Evolutionary conservation across 352 stramenopile genomes (phyloP), one percentile per base, ranked within the genome.

Genomic region (Globisporangium acanthophoron): DNA sequence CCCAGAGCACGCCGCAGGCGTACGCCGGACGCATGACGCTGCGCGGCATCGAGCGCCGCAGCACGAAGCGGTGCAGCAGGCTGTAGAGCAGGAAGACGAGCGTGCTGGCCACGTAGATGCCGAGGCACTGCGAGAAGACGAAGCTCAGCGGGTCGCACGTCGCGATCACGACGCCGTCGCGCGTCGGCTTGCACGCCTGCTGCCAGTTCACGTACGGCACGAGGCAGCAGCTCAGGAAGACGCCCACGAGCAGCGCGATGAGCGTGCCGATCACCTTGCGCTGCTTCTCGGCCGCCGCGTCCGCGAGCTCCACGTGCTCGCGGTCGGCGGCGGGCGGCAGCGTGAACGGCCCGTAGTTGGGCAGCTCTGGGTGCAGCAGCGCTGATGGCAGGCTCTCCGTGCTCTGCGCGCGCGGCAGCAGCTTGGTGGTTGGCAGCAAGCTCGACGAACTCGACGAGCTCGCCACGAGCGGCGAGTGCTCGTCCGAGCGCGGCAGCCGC

Each of bases 131-230:
- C 54, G 79, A 89, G 56, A 93, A 93, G 41, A 90, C 71, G 57
- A 93, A 93, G 65, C 90, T 80, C 47, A 92, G 71, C 50, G 81
- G 81, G 65, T 90, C 86, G 67, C 84, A 93, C 27, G 76, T 87
- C 56, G 74, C 64, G 29, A 90, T 52, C 29, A 92, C 74, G 7
- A 47, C 59, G 70, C 0, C 3, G 47, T 44, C 12, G 20, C 24
- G 24, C 47, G 48, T 74, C 18, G 81, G 81, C 21, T 31, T 64
- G 47, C 84, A 93, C 5, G 60, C 37, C 18, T 80, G 66, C 58
- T 90, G 84, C 84, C 84, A 93, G 55, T 87, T 81, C 12, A 81
- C 74, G 58, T 85, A 93, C 47, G 84, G 84, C 60, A 90, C 80
- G 52, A 93, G 75, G 56, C 74, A 89, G 65, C 77, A 86, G 61